Percentiles rank a stretch among this genome's conserved stretches.
Conservation (phyloP, 495 filamentous ascomycete genomes). For the Physcia stellaris region DNA sequence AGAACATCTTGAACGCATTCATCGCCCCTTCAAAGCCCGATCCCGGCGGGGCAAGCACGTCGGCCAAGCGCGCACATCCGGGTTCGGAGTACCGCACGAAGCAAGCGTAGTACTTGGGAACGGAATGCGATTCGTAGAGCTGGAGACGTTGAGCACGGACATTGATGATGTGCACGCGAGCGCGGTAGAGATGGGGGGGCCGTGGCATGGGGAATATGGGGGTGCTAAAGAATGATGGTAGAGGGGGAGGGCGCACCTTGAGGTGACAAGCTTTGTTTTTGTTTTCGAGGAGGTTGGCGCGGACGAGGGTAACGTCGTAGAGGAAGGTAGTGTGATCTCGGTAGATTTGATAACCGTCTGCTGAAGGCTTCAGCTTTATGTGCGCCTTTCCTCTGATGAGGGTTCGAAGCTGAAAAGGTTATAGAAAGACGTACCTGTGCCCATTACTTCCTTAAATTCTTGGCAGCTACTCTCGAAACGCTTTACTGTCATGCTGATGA, state of each 20-base stretch:
- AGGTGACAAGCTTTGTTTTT: slow-evolving; percentile 24
- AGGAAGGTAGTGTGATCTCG: slow-evolving; percentile 30
- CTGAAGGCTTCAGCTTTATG: background rate
- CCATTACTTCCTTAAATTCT: slow-evolving; percentile 11
- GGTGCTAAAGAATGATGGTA: background rate
- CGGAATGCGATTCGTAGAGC: slow-evolving; percentile 38
- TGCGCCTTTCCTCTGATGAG: too few relatives aligned
- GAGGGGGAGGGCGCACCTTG: slow-evolving; percentile 17
- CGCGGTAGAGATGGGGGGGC: background rate
- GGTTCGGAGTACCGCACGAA: slow-evolving; percentile 24
- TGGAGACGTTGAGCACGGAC: slow-evolving; percentile 13
- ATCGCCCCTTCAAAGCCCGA: slow-evolving; percentile 25
- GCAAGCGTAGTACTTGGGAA: slow-evolving; percentile 32
- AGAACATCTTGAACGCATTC: slow-evolving; percentile 38
- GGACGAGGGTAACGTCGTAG: slow-evolving; percentile 33
- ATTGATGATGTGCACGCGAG: background rate
- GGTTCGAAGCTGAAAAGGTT: too few relatives aligned
- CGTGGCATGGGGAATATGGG: background rate
- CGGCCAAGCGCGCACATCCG: slow-evolving; percentile 13
- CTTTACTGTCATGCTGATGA: slow-evolving; percentile 10
- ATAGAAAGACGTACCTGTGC: slow-evolving; percentile 5
- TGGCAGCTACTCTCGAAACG: slow-evolving; percentile 11
- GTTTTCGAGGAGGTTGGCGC: slow-evolving; percentile 25
- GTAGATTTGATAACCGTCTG: slow-evolving; percentile 31
- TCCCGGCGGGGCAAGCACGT: slow-evolving; percentile 21